phyloP scores from a whole-genome alignment of 2,329 filamentous ascomycete species.

The Aspergillus ruber region DNA sequence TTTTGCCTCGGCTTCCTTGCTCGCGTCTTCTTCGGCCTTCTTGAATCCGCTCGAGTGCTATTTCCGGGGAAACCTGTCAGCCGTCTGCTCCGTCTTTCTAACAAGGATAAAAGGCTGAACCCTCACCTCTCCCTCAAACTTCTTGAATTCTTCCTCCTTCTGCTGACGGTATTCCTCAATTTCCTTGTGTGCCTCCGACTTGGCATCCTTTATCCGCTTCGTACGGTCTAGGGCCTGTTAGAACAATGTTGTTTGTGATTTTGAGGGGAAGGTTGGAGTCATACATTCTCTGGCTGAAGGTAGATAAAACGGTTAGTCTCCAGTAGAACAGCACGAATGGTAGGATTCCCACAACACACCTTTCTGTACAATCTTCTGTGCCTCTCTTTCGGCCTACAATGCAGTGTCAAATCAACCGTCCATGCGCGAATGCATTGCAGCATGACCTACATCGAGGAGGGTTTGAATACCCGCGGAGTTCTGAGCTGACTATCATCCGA shows the following conservation, averaged over 20 bases:
- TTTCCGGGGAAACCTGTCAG: not conserved
- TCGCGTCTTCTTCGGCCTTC: slow-evolving; percentile 70
- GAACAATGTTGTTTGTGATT: not conserved
- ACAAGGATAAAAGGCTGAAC: slow-evolving; percentile 1
- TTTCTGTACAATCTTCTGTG: slow-evolving; percentile 98
- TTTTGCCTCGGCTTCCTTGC: slow-evolving; percentile 72
- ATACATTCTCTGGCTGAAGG: slow-evolving; percentile 77
- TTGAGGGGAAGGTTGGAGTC: slow-evolving; percentile 7
- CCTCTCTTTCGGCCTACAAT: slow-evolving; percentile 84
- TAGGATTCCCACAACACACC: slow-evolving; percentile 47
- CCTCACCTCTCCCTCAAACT: slow-evolving; percentile 73
- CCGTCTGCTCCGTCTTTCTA: not conserved
- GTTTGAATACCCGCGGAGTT: slow-evolving; percentile 98
- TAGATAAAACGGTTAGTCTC: slow-evolving; percentile 21
- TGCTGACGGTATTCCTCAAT: slow-evolving; percentile 84
- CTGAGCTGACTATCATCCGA: slow-evolving; percentile 70
- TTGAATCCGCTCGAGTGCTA: slow-evolving; percentile 91
- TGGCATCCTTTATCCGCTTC: slow-evolving; percentile 93
- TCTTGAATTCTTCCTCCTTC: slow-evolving; percentile 93
- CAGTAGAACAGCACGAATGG: not conserved
- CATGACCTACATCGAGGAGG: slow-evolving; percentile 78
- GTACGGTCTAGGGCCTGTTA: slow-evolving; percentile 64
- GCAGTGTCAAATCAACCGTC: slow-evolving; percentile 6
- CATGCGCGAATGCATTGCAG: not conserved
- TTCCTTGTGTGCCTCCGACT: slow-evolving; percentile 94